Evolutionary conservation across 2,329 filamentous ascomycete species (phyloP).

Genomic region (Claviceps humidiphila): DNA sequence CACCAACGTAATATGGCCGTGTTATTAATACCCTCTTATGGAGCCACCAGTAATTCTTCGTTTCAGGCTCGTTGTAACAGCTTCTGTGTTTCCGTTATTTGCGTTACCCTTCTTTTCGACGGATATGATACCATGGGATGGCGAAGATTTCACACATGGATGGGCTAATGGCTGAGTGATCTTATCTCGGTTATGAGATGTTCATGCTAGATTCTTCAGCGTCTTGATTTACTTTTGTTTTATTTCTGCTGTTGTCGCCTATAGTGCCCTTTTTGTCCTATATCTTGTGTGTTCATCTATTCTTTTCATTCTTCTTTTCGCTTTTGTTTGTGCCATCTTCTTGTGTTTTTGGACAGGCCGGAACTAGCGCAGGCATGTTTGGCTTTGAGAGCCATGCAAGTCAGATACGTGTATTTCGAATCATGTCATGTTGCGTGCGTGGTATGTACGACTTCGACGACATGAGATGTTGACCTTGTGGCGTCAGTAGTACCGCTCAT

Average conservation of each 20-base stretch:
- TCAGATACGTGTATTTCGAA: background rate
- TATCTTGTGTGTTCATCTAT: conserved; percentile 5
- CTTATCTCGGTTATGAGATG: conserved; percentile 6
- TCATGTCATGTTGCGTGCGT: too few species aligned
- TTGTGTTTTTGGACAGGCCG: conserved; percentile 8
- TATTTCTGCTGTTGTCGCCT: conserved; percentile 5
- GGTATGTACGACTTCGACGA: background rate
- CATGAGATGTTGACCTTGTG: background rate
- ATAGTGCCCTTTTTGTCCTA: conserved; percentile 1
- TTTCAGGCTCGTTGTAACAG: conserved; percentile 6
- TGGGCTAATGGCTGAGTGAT: conserved; percentile 3
- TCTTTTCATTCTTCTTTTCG: conserved; percentile 7
- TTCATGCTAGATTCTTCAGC: conserved; percentile 2
- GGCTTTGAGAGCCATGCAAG: background rate
- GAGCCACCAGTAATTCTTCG: conserved; percentile 1
- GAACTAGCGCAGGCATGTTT: conserved; percentile 6
- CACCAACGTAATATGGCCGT: background rate
- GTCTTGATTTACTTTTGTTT: conserved; percentile 11
- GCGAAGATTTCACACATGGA: conserved; percentile 3
- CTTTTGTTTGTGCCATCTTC: conserved; percentile 3
- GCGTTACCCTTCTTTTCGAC: conserved; percentile 4
- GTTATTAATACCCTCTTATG: background rate
- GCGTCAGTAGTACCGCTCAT: background rate
- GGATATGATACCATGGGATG: conserved; percentile 16
- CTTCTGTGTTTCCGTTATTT: conserved; percentile 6